Evolutionary conservation across 1,284 basidiomycete species (phyloP), one percentile per base, ranked within the genome.

Genomic region (Puccinia coronata): DNA sequence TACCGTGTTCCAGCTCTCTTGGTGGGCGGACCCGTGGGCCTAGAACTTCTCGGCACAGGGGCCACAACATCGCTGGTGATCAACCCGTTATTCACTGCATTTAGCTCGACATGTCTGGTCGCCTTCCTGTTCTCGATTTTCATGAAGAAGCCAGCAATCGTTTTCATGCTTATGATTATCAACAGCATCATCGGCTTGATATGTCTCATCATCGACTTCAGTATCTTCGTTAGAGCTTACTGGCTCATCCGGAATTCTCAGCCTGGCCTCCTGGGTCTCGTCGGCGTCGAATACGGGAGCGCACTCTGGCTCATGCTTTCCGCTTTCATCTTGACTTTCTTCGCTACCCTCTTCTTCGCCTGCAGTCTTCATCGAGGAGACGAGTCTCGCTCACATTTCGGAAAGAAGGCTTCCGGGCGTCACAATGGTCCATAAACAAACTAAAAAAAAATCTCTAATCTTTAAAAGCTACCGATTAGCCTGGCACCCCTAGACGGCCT

Each of bases 281-380:
- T 63, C 20, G 36, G 36, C 5, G 43, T 76, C 57, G 25, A 76
- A 23, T 76, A 76, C 31, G 74, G 74, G 6, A 76, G 16, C 28
- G 57, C 74, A 12, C 20, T 76, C n/a, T 76, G 74, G 74, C 74
- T 76, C 43, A 76, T 76, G 74, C 25, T 76, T 23, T 57, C 59
- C 28, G 74, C 74, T 36, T 39, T 65, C 8, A 65, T 76, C 43
- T 61, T 76, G 41, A 76, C 74, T 8, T 3, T 76, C 9, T 65
- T 63, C 43, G 43, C 57, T 47, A 76, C 74, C 14, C 28, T 76
- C 28, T 65, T 76, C 28, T 76, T 76, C 43, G 74, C 74, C 57
- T 31, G 12, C 74, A 76, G 59, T 12, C 74, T 76, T 23, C 57
- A 36, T 63, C 25, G 43, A 73, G 53, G 53, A 9, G 43, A 77